These are phyloP conservation scores for Termitomyces sp. DNA, from an alignment of 1,284 basidiomycete species.

Conservation along the genomic window DNA sequence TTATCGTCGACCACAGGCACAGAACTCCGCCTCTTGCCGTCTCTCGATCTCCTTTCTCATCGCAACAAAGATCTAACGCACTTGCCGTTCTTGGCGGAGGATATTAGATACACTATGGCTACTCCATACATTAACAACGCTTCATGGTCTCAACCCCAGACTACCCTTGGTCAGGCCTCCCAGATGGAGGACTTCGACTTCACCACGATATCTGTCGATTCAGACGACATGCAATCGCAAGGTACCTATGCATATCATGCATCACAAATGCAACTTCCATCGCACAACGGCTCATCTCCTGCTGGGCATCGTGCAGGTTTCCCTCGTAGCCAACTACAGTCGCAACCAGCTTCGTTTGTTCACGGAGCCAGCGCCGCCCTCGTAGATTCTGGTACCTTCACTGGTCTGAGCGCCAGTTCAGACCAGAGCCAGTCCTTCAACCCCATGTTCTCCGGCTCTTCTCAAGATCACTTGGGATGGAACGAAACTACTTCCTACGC, in stretches of 20 bases:
- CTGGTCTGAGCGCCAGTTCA: constrained; percentile 5
- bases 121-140: constrained; percentile 26
- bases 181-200: constrained; percentile 27
- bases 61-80: constrained; percentile 7
- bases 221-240: constrained; percentile 13
- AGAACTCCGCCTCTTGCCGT: background rate
- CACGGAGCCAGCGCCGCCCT: background rate
- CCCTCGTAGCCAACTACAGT: background rate
- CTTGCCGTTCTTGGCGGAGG: constrained; percentile 16
- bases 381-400: constrained; percentile 8
- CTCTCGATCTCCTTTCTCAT: constrained; percentile 3
- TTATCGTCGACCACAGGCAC: background rate
- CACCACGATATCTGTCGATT: constrained; percentile 13
- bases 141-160: constrained; percentile 29
- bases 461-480: constrained; percentile 14
- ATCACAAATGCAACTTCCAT: constrained; percentile 9
- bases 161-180: constrained; percentile 34
- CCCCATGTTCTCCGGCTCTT: constrained; percentile 6
- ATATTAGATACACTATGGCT: constrained; percentile 24
- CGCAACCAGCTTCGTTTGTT: constrained; percentile 11
- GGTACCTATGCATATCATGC: constrained; percentile 14
- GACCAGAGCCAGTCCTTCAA: constrained; percentile 12
- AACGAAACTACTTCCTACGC: constrained; percentile 2
- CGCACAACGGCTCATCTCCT: constrained; percentile 4
- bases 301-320: constrained; percentile 10